Evolutionary conservation across 768 basidiomycete genomes (phyloP), one percentile per base, ranked within the genome.

Genomic region (Daedaleopsis sinensis): DNA sequence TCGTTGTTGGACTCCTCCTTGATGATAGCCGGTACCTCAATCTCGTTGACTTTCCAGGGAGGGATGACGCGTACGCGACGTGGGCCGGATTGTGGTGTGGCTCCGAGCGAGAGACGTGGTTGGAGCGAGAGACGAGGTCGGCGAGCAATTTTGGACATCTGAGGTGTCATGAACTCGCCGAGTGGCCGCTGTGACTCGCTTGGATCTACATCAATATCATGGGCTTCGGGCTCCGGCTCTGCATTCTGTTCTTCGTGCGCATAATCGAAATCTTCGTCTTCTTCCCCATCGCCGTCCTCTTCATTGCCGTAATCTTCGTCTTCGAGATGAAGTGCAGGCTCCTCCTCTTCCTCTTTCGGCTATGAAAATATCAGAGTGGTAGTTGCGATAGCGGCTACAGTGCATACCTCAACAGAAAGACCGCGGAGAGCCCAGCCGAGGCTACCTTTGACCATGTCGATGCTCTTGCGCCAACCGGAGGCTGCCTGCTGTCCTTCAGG

Each of bases 81-180:
- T 1, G 84, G 77, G 39, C 80, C 82, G 1, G 76, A n/a, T 36
- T 59, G 55, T n/a, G 65, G 56, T 3, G 78, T 79, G 12, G 27
- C 57, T 7, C 80, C 83, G 23, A 84, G 70, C 0, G 85, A 85
- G 59, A 78, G 62, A 21, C 71, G 71, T 3, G 59, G 59, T 32
- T 55, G 64, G 23, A 84, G 70, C 0, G 85, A 85, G 59, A 78
- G 62, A 21, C 71, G 71, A 3, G 59, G 59, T 32, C 52, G 64
- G 8, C 51, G 57, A 16, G 54, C 24, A 5, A 55, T 36, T 5
- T 60, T 39, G 13, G 49, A 54, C 5, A 63, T 52, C 23, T 87
- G 86, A 0, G 87, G 87, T 1, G 85, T 88, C 83, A 85, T 84
- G 73, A 88, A 88, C 12, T 61, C 48, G 16, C 75, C 74, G 13